Conservation (phyloP, 2,329 filamentous ascomycete species). For the Paradendryphiella salina region DNA sequence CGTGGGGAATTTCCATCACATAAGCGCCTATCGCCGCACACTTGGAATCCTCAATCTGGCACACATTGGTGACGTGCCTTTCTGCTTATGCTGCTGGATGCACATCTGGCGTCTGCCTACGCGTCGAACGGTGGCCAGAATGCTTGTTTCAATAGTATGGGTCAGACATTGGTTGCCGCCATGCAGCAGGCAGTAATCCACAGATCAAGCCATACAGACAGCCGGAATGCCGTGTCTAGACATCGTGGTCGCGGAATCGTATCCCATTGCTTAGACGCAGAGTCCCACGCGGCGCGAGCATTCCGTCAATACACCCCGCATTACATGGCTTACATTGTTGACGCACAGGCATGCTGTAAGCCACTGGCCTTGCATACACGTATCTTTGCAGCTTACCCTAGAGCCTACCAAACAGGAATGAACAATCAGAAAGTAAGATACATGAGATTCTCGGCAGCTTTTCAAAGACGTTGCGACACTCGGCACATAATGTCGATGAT, state of each 20-base stretch:
- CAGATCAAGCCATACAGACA: conserved; percentile 16
- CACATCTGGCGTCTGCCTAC: conserved; percentile 20
- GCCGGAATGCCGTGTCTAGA: conserved; percentile 13
- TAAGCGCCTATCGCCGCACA: conserved; percentile 18
- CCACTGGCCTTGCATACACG: conserved; percentile 5
- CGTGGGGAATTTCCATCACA: conserved; percentile 38
- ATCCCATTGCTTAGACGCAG: conserved; percentile 18
- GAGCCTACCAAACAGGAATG: not conserved
- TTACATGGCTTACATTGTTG: conserved; percentile 10
- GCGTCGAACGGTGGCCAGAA: conserved; percentile 9
- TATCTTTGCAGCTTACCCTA: conserved; percentile 3
- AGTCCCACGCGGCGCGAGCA: conserved; percentile 18
- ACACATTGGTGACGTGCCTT: conserved; percentile 20
- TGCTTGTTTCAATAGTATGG: conserved; percentile 5
- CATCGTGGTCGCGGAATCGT: conserved; percentile 16
- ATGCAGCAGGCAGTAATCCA: conserved; percentile 12
- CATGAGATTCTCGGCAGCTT: not conserved
- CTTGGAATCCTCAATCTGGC: conserved; percentile 10
- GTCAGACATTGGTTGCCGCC: conserved; percentile 16
- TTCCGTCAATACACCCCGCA: conserved; percentile 28
- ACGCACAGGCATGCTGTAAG: conserved; percentile 1
- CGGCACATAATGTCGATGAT: not conserved
- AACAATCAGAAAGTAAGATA: conserved; percentile 1
- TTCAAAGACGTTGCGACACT: not conserved
- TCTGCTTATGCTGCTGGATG: conserved; percentile 19